A percentile compares a stretch with the other conserved stretches of the same genome.
These are phyloP conservation scores for Silene noctiflora DNA, from an alignment of 179 eudicot genomes.

Conservation along the genomic window DNA sequence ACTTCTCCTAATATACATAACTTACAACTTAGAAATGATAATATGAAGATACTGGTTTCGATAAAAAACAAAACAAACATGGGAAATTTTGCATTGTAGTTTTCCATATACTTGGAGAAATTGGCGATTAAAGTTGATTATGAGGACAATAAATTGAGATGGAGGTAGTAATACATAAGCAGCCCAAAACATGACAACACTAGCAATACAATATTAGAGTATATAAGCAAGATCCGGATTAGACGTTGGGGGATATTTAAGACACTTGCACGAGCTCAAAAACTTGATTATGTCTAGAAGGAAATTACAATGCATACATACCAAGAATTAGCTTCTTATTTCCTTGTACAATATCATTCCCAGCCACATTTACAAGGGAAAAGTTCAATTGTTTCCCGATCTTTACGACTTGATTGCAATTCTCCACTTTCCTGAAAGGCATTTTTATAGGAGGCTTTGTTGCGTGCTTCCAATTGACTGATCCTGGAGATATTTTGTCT, in stretches of 20 bases:
- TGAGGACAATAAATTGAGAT: too few species aligned
- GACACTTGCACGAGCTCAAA: background rate
- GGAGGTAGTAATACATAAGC: too few species aligned
- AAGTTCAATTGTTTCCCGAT: constrained; percentile 58
- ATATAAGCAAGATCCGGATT: too few species aligned
- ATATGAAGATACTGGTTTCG: too few species aligned
- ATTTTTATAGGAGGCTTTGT: constrained; percentile 74
- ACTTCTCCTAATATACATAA: too few species aligned
- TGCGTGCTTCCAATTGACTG: constrained; percentile 73
- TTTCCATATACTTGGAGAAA: too few species aligned
- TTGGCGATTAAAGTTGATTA: too few species aligned
- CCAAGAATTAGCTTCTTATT: constrained; percentile 67
- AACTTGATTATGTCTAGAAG: background rate
- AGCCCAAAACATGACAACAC: too few species aligned
- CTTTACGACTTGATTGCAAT: constrained; percentile 63
- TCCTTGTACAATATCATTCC: constrained; percentile 70
- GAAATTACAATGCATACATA: constrained; percentile 35
- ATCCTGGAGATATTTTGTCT: constrained; percentile 63
- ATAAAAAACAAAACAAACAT: too few species aligned
- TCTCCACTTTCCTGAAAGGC: constrained; percentile 78
- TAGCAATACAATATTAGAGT: too few species aligned
- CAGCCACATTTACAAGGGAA: constrained; percentile 65
- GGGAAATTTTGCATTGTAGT: too few species aligned
- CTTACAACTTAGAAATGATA: background rate
- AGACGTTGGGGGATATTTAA: too few species aligned